These are phyloP conservation scores for Malassezia globosa DNA, from an alignment of 1,284 basidiomycete genomes.

Conservation along the genomic window DNA sequence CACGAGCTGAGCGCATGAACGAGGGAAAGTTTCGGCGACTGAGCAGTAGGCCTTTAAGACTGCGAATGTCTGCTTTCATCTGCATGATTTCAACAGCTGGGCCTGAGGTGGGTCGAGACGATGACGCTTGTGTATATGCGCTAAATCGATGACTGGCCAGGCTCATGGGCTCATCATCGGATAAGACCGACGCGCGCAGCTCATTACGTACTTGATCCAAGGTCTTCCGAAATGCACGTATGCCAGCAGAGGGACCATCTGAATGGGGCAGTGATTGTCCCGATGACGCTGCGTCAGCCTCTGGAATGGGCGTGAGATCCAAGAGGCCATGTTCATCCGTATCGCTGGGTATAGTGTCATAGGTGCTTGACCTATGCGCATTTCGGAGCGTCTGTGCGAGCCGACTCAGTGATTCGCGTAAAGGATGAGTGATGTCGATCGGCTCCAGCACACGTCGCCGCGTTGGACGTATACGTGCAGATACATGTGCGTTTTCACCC, in stretches of 20 bases:
- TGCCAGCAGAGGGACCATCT: constrained; percentile 2
- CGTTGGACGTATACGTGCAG: no score
- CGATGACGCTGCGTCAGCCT: constrained; percentile 12
- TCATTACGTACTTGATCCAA: constrained; percentile 12
- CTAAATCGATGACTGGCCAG: constrained; percentile 6
- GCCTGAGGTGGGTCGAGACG: neutral
- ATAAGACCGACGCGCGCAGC: constrained; percentile 2
- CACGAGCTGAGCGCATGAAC: constrained; percentile 19
- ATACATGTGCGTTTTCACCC: neutral
- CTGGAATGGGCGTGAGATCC: constrained; percentile 1
- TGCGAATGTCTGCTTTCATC: constrained; percentile 42
- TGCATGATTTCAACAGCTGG: constrained; percentile 19
- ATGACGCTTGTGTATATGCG: neutral
- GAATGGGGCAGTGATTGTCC: neutral
- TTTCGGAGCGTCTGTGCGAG: constrained; percentile 22
- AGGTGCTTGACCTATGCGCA: neutral
- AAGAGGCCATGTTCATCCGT: constrained; percentile 17
- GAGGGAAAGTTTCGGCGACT: constrained; percentile 33
- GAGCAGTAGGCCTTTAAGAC: constrained; percentile 37
- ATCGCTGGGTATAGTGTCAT: no score
- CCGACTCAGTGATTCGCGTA: constrained; percentile 27
- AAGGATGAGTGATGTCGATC: constrained; percentile 29
- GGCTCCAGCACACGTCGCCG: constrained; percentile 20
- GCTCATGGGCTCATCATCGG: constrained; percentile 1
- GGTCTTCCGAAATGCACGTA: constrained; percentile 1